phyloP scores from a whole-genome alignment of 2,329 filamentous ascomycete species.

The Monascus ruber region DNA sequence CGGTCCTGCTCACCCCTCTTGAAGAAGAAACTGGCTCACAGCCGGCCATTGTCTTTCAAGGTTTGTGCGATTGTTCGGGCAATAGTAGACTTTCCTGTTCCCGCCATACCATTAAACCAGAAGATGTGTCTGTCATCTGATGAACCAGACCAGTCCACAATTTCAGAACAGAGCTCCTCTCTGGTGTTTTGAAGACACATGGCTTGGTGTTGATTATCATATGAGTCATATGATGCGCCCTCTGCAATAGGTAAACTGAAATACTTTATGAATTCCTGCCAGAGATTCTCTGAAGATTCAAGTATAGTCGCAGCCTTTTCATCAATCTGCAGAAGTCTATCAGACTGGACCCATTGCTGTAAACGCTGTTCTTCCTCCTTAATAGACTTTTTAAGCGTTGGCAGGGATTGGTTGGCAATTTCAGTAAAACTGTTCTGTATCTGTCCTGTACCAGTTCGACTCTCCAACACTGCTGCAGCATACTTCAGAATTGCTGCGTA shows the following conservation, averaged over 20 bases:
- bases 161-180: constrained; percentile 12
- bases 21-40: constrained; percentile 24
- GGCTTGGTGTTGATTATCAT: constrained; percentile 9
- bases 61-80: constrained; percentile 12
- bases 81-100: constrained; percentile 24
- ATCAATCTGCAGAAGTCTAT: constrained; percentile 4
- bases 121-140: constrained; percentile 11
- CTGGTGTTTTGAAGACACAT: constrained; percentile 14
- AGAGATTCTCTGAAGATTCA: background rate
- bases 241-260: constrained; percentile 4
- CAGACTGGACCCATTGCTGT: constrained; percentile 1
- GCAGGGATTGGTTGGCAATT: constrained; percentile 5
- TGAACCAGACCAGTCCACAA: constrained; percentile 10
- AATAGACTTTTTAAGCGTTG: constrained; percentile 4
- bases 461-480: constrained; percentile 1
- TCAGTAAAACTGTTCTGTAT: constrained; percentile 5
- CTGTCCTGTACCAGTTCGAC: background rate
- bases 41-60: constrained; percentile 2
- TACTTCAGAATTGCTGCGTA: constrained; percentile 8
- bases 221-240: constrained; percentile 11
- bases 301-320: constrained; percentile 4
- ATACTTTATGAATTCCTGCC: background rate
- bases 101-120: constrained; percentile 23
- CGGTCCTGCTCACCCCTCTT: constrained; percentile 9
- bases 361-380: constrained; percentile 5